These are phyloP conservation scores for Hanseniaspora sp. DNA, from an alignment of 1,139 yeast species.

Conservation along the genomic window DNA sequence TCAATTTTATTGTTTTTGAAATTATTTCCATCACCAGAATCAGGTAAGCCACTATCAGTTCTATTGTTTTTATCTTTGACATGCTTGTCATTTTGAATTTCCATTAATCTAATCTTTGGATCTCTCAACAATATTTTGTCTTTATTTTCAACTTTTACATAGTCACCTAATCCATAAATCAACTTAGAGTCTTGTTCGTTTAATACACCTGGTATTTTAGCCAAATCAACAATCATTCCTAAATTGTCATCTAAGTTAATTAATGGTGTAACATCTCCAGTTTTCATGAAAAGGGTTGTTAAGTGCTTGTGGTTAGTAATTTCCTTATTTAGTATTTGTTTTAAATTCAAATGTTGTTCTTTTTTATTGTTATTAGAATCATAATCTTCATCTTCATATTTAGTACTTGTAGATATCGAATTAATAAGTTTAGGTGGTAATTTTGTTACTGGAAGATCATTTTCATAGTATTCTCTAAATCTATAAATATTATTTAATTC, in stretches of 20 bases:
- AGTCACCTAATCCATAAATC: conserved; percentile 31
- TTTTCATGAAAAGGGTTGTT: conserved; percentile 64
- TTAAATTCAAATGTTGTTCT: conserved; percentile 1
- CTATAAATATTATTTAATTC: conserved; percentile 68
- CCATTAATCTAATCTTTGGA: conserved; percentile 34
- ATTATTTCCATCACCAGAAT: conserved; percentile 24
- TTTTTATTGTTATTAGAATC: background rate
- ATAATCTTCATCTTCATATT: conserved; percentile 32
- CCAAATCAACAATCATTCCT: conserved; percentile 72
- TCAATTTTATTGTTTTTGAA: conserved; percentile 43
- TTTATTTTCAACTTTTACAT: conserved; percentile 52
- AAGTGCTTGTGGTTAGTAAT: conserved; percentile 51
- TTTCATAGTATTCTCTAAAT: conserved; percentile 54
- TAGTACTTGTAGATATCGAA: conserved; percentile 7
- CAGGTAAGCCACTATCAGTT: conserved; percentile 30
- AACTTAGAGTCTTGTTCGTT: conserved; percentile 48
- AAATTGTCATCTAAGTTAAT: conserved; percentile 60
- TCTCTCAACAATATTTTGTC: conserved; percentile 72
- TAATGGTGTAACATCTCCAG: conserved; percentile 49
- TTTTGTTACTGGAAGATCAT: conserved; percentile 87
- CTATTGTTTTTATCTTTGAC: conserved; percentile 27
- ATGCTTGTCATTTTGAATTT: conserved; percentile 15
- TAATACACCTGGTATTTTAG: conserved; percentile 56
- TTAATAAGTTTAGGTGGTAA: conserved; percentile 77
- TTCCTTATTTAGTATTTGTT: conserved; percentile 19